Base-by-base conservation (phyloP, 148 eudicot genomes). In the Rhododendron williamsianum region DNA sequence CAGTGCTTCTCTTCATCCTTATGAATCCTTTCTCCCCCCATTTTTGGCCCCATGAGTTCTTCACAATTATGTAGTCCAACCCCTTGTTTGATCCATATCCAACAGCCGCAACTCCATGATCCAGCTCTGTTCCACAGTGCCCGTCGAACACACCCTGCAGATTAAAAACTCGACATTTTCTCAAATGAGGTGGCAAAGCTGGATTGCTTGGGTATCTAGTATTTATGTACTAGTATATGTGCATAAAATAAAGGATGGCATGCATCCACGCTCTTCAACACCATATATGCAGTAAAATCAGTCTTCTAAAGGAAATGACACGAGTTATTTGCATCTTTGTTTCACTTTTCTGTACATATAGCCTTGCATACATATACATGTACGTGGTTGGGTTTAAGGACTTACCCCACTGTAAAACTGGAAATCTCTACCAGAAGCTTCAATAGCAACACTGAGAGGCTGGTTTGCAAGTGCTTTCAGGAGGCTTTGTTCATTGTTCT, bases 11-110 rank as follows among this genome's bases (percentile, higher is more conserved):
- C 92, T 92, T 97, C 96, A 97, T 89, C 85, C 96, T 90, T 23
- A 95, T 92, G 87, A 87, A 97, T 1, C 99, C 99, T 81, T 93
- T 95, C 85, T 97, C 99, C 83, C 99, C 99, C 99, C 99, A 97
- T 85, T 85, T 95, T 41, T 94, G 90, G 73, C 99, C 98, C 99
- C 99, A 97, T 0, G 99, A 97, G 85, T 97, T 97, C 94, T 93
- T 97, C 88, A 97, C 98, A 43, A 92, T 93, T 36, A 97, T 89
- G 91, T 94, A 97, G 72, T 94, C 98, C 80, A 81, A 25, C 6
- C 94, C 98, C 88, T 92, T 94, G 84, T 87, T 90, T 11, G 98
- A 82, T 72, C 98, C 99, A 48, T 94, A 97, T 83, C 99, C 99
- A 4, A 97, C 96, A 0, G 98, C 96, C 36, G 99, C 91, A 46